Conservation (phyloP, 345 rosid species). For the Raphanus sativus region DNA sequence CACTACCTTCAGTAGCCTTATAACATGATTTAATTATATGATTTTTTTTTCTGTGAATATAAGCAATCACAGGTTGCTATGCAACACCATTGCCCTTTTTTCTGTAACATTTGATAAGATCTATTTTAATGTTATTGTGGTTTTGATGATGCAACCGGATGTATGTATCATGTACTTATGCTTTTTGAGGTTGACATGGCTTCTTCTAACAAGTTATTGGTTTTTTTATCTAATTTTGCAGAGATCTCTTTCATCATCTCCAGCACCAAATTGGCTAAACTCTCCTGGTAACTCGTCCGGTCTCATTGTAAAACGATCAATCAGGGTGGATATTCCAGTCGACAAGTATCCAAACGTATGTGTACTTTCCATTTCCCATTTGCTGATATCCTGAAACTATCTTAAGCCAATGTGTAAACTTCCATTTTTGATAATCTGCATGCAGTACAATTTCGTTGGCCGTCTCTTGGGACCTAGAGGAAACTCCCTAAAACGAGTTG, state of each 20-base stretch:
- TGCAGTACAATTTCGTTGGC: conserved; percentile 98
- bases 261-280: conserved; percentile 75
- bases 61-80: conserved; percentile 16
- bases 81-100: background rate
- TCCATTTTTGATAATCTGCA: conserved; percentile 38
- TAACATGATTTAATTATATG: background rate
- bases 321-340: conserved; percentile 93
- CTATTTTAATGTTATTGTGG: conserved; percentile 11
- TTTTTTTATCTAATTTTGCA: conserved; percentile 49
- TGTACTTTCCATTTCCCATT: conserved; percentile 5
- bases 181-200: conserved; percentile 10
- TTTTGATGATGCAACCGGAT: conserved; percentile 25
- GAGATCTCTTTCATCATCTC: conserved; percentile 63
- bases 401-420: conserved; percentile 2
- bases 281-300: conserved; percentile 83
- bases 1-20: conserved; percentile 16
- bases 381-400: background rate
- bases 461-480: conserved; percentile 99
- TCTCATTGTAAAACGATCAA: conserved; percentile 80
- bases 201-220: conserved; percentile 40
- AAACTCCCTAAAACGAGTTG: conserved; percentile 95
- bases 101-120: conserved; percentile 18
- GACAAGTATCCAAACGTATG: conserved; percentile 81
- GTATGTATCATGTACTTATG: background rate
- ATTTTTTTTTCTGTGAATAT: background rate